Base-by-base conservation (phyloP, 1,284 basidiomycete genomes). In the Puccinia hordei region DNA sequence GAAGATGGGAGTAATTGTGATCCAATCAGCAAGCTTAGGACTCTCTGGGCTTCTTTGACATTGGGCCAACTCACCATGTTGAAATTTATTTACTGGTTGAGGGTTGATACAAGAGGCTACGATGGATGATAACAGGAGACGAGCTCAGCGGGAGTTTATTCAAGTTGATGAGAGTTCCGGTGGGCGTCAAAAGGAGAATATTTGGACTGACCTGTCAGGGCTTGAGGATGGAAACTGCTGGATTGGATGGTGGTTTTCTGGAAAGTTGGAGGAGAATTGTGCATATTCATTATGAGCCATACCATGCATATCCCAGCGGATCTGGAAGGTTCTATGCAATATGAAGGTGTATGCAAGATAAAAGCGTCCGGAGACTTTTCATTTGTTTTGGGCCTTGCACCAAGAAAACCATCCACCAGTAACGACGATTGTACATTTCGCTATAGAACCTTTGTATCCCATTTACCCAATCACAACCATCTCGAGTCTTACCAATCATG, bases 221-320 rank as follows among this genome's bases (percentile, higher is more conserved):
- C 38, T 41, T 41, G 38, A 41, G 12, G 38, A 12, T n/a, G n/a
- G n/a, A n/a, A n/a, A n/a, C n/a, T 41, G 30, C 15, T 63, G 59
- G 17, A 33, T 38, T 63, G 13, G 22, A 5, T 63, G 57, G 57
- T 27, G 57, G 59, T 63, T 63, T 63, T 63, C 59, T 63, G 59
- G 59, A 63, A 38, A 4, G 24, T 59, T 27, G 24, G n/a, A 27
- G 27, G 6, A 33, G 38, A 41, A 41, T 4, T 17, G 33, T 13
- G 3, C 12, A 55, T 59, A 59, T 59, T 15, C 46, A 49, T 15
- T 4, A 13, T 59, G 57, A 17, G 59, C 19, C 30, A 22, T 13
- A 22, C 4, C 38, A 63, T 63, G 59, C 33, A 63, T 63, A 30
- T 59, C 15, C 27, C 3, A 22, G 15, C 59, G 46, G 2, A 22